Base-by-base conservation (phyloP, 192 early-diverging fungal species). In the Podila epigama region DNA sequence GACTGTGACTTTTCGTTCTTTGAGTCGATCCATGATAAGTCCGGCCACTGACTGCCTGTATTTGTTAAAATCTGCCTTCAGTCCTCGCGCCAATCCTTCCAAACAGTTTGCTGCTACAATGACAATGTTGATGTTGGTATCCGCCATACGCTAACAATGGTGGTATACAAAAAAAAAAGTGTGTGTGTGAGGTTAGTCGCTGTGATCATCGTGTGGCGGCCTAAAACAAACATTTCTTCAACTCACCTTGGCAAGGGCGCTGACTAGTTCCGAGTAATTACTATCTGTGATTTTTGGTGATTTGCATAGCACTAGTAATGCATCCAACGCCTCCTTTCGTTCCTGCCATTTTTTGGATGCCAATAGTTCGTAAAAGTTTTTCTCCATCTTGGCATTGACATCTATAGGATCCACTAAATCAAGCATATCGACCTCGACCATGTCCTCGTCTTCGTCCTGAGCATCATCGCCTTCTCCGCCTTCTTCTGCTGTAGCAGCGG, bases 271-370 rank as follows among this genome's bases (percentile, higher is more conserved):
- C 25, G 90, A 88, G 56, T 94, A 96, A 51, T 88, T 70, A 28
- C 83, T 88, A 52, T 94, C 94, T 16, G 86, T 82, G 18, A 96
- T 87, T 61, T 90, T 93, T 9, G 92, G 93, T 5, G 86, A 81
- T 63, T 92, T 90, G 18, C 89, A 79, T 5, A 93, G 73, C 33
- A 79, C 89, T 7, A 93, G 64, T 29, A 99, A 71, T 12, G 72
- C 85, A 52, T 96, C 95, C 39, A 98, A 66, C 0, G 89, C 95
- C 64, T 97, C 96, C 65, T 96, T 97, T 70, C 98, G 87, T 70
- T 98, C 97, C 80, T 97, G 90, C 98, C 98, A 99, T 68, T 98
- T 98, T 42, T 90, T 84, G 7, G 96, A 94, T 2, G 89, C 91
- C 69, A 95, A 65, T 12, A 90, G 60, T 16, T 88, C 85, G 72